Evolutionary conservation across 495 filamentous ascomycete genomes (phyloP), one percentile per base, ranked within the genome.

Genomic region (Hypoxylon trugodes): DNA sequence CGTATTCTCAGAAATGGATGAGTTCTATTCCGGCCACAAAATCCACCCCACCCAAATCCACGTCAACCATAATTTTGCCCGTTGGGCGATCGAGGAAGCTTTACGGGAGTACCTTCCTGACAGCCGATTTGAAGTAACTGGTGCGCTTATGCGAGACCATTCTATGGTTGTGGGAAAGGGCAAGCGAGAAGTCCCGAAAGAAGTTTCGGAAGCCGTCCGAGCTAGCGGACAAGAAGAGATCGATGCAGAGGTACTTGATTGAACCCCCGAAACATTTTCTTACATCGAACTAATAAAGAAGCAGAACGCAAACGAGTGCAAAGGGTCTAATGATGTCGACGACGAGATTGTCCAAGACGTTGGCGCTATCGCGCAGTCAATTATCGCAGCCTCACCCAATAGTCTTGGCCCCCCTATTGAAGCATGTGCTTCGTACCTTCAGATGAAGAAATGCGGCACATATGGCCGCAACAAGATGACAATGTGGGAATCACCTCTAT

Each of bases 351-450:
- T 40, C 6, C 66, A 65, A 35, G 57, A 52, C 0, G 33, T 67
- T 6, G 47, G 54, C 3, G 26, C 59, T 0, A 19, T 56, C 13
- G 50, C 62, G 9, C 25, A 66, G 19, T n/a, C 30, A 7, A 19
- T 66, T 6, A 46, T 56, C 2, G 6, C 62, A 6, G 62, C 66
- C 5, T 68, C 59, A 13, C 66, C 62, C 0, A 64, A 69, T 19
- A 51, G 66, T 16, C 55, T 69, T 16, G 69, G 69, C 1, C 69
- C 69, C 21, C 69, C 69, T 7, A 37, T 69, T 5, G 25, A 62
- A 12, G 54, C 66, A 0, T 67, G 59, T 25, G 66, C 41, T 0
- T 24, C 13, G 8, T 72, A 72, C 48, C 56, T 72, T 2, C 53
- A 18, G 18, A 65, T 67, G 63, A 36, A 50, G 8, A 58, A 57